Evolutionary conservation across 1,284 basidiomycete genomes (phyloP).

Genomic region (Austroboletus niveus): DNA sequence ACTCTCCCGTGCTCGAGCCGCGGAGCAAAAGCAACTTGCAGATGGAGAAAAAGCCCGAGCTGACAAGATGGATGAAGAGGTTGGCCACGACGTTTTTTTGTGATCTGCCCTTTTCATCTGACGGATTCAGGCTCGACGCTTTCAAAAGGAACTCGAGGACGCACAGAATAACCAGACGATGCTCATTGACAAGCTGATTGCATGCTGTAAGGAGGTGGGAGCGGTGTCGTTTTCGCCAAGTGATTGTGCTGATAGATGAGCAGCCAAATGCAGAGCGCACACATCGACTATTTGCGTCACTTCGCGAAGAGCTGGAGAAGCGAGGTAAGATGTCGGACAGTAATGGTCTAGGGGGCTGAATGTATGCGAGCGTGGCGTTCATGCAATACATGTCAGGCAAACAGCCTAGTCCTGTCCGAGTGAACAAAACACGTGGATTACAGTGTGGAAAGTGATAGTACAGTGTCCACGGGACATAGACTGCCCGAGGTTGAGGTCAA

Average conservation of each 20-base stretch:
- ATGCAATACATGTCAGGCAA: conserved; percentile 11
- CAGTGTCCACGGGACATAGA: background rate
- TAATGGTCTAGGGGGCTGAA: conserved; percentile 48
- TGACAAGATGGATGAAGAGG: conserved; percentile 72
- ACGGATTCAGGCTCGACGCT: conserved; percentile 51
- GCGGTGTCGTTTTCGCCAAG: conserved; percentile 2
- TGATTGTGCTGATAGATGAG: conserved; percentile 21
- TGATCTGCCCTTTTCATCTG: conserved; percentile 9
- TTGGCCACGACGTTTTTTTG: conserved; percentile 32
- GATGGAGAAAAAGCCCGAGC: conserved; percentile 67
- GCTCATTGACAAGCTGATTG: conserved; percentile 75
- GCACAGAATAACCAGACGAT: conserved; percentile 70
- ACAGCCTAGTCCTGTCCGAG: conserved; percentile 10
- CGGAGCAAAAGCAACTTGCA: conserved; percentile 77
- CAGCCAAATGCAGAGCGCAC: conserved; percentile 79
- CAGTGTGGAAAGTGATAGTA: background rate
- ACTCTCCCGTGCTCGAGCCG: conserved; percentile 75
- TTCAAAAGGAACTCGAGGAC: conserved; percentile 72
- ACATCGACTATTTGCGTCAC: conserved; percentile 71
- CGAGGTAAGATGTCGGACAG: conserved; percentile 49
- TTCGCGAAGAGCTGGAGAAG: conserved; percentile 78
- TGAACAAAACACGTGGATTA: conserved; percentile 2
- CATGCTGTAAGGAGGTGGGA: conserved; percentile 80
- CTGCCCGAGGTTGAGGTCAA: conserved; percentile 11
- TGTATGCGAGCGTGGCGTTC: conserved; percentile 13